Evolutionary conservation across 306 rosid species (phyloP), one percentile per base, ranked within the genome.

Genomic region (Echinosophora koreensis): DNA sequence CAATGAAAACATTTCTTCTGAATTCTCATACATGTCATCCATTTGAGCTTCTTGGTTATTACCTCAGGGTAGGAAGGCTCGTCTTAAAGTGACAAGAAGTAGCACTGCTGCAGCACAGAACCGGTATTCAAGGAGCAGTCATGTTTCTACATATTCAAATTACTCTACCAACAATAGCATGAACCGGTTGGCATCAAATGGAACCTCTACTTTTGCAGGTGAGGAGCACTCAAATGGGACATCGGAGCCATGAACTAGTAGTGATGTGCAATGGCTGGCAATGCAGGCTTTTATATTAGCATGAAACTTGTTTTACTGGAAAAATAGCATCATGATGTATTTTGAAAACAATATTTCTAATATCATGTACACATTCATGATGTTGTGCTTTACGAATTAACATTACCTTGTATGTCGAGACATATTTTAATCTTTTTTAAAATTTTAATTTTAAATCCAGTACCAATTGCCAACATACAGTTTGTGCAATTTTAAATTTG

Each of bases 41-140:
- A 9, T 65, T 44, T 44, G 56, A 73, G 47, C 22, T n/a, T 37
- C 32, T 4, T 70, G 49, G 60, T 37, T 76, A 13, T 59, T 54
- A 3, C 56, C 32, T 54, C 91, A 96, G 99, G 99, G 99, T 56
- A 89, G 99, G 86, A 96, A 89, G 84, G 99, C 99, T 47, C 98
- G 99, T 54, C 85, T 76, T 6, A 96, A 96, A 77, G 89, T 87
- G 49, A 96, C 99, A 68, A 91, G 99, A 86, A 96, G 97, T 81
- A 92, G 87, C 89, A 86, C 97, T 0, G 97, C 97, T 0, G 97
- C 93, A 6, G 84, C 97, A 15, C 93, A 87, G 85, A 91, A 63
- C 81, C 89, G 96, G 82, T 55, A 85, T 74, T 77, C 93, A 8
- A 87, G 96, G 76, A 88, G 89, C 84, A 89, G 80, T 84, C 86